phyloP scores from a whole-genome alignment of 352 stramenopile genomes.

The Globisporangium uncinulatum region DNA sequence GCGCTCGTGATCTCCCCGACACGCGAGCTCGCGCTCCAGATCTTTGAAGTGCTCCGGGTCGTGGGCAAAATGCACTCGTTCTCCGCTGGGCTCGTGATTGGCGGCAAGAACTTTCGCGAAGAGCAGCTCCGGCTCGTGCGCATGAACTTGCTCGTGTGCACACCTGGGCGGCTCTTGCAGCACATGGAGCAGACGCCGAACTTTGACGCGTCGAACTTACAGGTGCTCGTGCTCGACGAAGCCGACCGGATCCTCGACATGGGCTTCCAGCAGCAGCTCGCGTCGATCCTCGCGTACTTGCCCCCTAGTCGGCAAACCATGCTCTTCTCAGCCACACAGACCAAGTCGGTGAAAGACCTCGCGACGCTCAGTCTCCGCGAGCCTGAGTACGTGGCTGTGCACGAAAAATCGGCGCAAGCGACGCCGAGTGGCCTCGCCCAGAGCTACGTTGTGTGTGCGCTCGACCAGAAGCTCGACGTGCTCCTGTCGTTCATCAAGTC shows the following conservation, averaged over 20 bases:
- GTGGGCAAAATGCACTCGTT: slow-evolving; percentile 96
- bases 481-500: slow-evolving; percentile 98
- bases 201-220: slow-evolving; percentile 93
- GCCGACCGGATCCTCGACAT: slow-evolving; percentile 99
- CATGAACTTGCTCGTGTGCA: slow-evolving; percentile 98
- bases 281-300: slow-evolving; percentile 95
- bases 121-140: slow-evolving; percentile 93
- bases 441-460: slow-evolving; percentile 92
- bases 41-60: slow-evolving; percentile 97
- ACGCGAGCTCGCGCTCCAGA: slow-evolving; percentile 98
- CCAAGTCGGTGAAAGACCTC: slow-evolving; percentile 96
- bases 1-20: slow-evolving; percentile 97
- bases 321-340: slow-evolving; percentile 97
- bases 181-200: slow-evolving; percentile 98
- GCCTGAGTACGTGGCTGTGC: slow-evolving; percentile 97
- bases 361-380: slow-evolving; percentile 92
- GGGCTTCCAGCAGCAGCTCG: slow-evolving; percentile 98
- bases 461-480: slow-evolving; percentile 97
- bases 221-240: slow-evolving; percentile 98
- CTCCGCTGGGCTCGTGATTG: slow-evolving; percentile 95
- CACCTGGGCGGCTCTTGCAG: slow-evolving; percentile 95
- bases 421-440: slow-evolving; percentile 93
- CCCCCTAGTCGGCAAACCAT: slow-evolving; percentile 93
- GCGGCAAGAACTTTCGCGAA: slow-evolving; percentile 93
- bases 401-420: slow-evolving; percentile 87